Conservation (phyloP, 225 moss, liverwort and hornwort genomes). For the Sphagnum tenellum region DNA sequence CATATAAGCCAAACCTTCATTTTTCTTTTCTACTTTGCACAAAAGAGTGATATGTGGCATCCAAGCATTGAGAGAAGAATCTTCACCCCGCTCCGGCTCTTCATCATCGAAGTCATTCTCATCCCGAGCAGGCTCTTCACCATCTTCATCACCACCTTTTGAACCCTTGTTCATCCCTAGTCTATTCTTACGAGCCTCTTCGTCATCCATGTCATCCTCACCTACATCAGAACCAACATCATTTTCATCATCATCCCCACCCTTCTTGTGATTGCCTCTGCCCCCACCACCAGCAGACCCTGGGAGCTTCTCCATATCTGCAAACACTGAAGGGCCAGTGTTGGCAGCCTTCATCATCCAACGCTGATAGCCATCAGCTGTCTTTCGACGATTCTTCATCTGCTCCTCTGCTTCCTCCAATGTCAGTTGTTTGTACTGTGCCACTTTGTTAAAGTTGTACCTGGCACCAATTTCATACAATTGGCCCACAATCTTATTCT, state of each 20-base stretch:
- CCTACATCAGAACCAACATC: slow-evolving; percentile 77
- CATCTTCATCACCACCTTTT: slow-evolving; percentile 94
- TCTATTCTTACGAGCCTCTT: slow-evolving; percentile 75
- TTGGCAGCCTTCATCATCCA: slow-evolving; percentile 99
- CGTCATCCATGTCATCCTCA: slow-evolving; percentile 87
- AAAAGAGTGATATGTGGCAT: background rate
- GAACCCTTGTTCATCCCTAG: slow-evolving; percentile 75
- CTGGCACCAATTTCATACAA: slow-evolving; percentile 15
- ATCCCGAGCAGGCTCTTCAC: slow-evolving; percentile 74
- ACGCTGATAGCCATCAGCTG: slow-evolving; percentile 96
- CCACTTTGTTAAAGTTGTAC: slow-evolving; percentile 99
- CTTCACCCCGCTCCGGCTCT: slow-evolving; percentile 87
- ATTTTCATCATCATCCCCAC: slow-evolving; percentile 51
- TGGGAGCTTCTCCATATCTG: slow-evolving; percentile 51
- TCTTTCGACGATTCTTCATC: slow-evolving; percentile 98
- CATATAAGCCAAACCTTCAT: background rate
- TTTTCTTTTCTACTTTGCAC: background rate
- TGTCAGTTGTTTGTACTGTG: slow-evolving; percentile 93
- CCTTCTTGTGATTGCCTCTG: slow-evolving; percentile 47
- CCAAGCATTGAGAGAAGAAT: background rate
- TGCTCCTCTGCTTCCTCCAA: slow-evolving; percentile 98
- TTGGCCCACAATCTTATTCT: too few species aligned
- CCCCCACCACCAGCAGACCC: slow-evolving; percentile 38
- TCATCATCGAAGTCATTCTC: slow-evolving; percentile 89
- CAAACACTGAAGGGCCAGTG: slow-evolving; percentile 53